Evolutionary conservation across 495 filamentous ascomycete species (phyloP).

Genomic region (Aspergillus carlsbadensis): DNA sequence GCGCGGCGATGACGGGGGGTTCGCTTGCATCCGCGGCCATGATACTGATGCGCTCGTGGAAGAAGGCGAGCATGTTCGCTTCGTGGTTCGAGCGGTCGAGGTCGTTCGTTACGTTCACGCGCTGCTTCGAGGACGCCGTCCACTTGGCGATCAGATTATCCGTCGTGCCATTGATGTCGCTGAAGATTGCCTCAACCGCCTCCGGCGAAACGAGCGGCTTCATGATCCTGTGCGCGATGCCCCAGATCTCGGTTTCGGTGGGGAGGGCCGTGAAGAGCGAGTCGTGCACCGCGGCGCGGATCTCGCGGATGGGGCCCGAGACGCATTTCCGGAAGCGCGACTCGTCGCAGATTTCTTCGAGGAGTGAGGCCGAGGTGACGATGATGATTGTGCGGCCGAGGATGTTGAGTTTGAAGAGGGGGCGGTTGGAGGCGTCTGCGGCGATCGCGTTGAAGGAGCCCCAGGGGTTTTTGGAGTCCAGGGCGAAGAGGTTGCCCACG

Average conservation of each 20-base stretch:
- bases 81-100: constrained; percentile 71
- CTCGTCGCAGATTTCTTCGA: constrained; percentile 73
- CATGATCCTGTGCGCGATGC: constrained; percentile 69
- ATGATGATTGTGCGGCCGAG: constrained; percentile 52
- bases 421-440: constrained; percentile 46
- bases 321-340: constrained; percentile 67
- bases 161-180: constrained; percentile 67
- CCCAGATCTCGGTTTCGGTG: constrained; percentile 64
- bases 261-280: constrained; percentile 72
- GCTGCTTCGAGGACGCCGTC: constrained; percentile 52
- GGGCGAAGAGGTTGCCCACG: constrained; percentile 65
- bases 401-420: constrained; percentile 70
- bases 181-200: constrained; percentile 32
- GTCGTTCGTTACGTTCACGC: constrained; percentile 63
- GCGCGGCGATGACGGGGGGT: constrained; percentile 36
- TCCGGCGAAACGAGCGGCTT: constrained; percentile 36
- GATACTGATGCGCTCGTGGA: constrained; percentile 37
- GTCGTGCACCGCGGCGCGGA: constrained; percentile 62
- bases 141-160: constrained; percentile 69
- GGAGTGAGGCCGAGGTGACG: constrained; percentile 54
- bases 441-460: constrained; percentile 61
- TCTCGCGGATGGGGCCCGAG: constrained; percentile 54
- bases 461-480: constrained; percentile 62
- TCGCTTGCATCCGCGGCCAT: constrained; percentile 30
- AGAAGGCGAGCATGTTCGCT: constrained; percentile 65